Evolutionary conservation across 2,329 filamentous ascomycete species (phyloP).

Genomic region (Coleophoma eucalyptorum): DNA sequence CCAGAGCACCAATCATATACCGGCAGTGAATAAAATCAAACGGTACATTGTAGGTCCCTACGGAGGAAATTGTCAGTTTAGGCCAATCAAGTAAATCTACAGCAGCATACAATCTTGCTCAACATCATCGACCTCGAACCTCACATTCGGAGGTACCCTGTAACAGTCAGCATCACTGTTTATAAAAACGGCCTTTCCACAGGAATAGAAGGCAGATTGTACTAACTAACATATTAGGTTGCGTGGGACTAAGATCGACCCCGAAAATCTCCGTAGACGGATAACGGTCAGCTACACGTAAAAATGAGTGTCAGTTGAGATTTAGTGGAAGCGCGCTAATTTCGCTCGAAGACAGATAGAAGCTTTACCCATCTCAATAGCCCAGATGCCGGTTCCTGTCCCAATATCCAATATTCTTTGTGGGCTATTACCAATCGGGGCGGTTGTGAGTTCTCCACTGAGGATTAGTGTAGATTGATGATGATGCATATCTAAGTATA

Average conservation of each 20-base stretch:
- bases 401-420: conserved; percentile 6
- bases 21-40: conserved; percentile 16
- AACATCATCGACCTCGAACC: conserved; percentile 27
- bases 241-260: conserved; percentile 5
- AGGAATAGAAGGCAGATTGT: not conserved
- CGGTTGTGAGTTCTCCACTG: not conserved
- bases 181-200: not conserved
- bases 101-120: conserved; percentile 16
- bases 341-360: not conserved
- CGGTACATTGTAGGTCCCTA: conserved; percentile 18
- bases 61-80: conserved; percentile 4
- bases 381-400: conserved; percentile 6
- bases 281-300: not conserved
- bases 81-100: not conserved
- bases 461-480: conserved; percentile 1
- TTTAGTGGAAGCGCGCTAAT: not conserved
- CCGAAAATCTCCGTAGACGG: conserved; percentile 2
- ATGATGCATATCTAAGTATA: conserved; percentile 5
- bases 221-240: conserved; percentile 1
- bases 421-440: conserved; percentile 1
- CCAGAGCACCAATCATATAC: not conserved
- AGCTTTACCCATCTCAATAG: conserved; percentile 4
- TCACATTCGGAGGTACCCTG: conserved; percentile 15
- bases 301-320: not conserved
- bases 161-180: not conserved